Base-by-base conservation (phyloP, 2,329 filamentous ascomycete genomes). In the Ascocoryne sarcoides region DNA sequence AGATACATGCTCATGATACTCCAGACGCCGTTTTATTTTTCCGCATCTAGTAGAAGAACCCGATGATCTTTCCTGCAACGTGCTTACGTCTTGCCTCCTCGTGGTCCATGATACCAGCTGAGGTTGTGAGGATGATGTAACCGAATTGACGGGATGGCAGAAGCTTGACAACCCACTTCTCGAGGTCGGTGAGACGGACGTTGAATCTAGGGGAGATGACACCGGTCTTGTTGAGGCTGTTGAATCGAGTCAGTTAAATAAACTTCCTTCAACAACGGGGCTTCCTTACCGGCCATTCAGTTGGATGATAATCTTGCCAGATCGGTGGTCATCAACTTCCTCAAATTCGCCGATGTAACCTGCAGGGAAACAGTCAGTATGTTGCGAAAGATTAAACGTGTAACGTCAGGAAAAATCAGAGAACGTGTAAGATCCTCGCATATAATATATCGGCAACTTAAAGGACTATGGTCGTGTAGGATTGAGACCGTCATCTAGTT, bases 141-240 rank as follows among this genome's bases (percentile, higher is more conserved):
- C 92, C 92, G 79, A 98, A 98, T 75, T 98, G 92, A 95, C 92
- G 92, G 57, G 92, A 89, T 57, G 92, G 92, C 54, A 98, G 81
- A 65, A 98, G 84, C 82, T 94, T 94, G 74, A 94, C 87, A 62
- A 96, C 88, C 92, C 92, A 98, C 79, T 96, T 95, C 86, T 98
- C 92, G 65, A 98, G 79, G 62, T 98, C 92, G 63, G 77, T 73
- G 64, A 98, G 88, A 69, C 90, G 88, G 70, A 98, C 85, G 80
- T 96, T 96, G 86, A 95, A 98, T 69, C 92, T 86, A 67, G 92
- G 92, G 56, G 83, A 92, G 80, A 98, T 98, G 75, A 95, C 90
- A 78, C 90, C 92, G 54, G 85, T 92, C 83, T 96, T 95, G 85
- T 95, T 95, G 70, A 95, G 79, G 60, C 68, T 72, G 31, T n/a